phyloP scores from a whole-genome alignment of 2,329 filamentous ascomycete genomes.

The Stromatinia cepivora region DNA sequence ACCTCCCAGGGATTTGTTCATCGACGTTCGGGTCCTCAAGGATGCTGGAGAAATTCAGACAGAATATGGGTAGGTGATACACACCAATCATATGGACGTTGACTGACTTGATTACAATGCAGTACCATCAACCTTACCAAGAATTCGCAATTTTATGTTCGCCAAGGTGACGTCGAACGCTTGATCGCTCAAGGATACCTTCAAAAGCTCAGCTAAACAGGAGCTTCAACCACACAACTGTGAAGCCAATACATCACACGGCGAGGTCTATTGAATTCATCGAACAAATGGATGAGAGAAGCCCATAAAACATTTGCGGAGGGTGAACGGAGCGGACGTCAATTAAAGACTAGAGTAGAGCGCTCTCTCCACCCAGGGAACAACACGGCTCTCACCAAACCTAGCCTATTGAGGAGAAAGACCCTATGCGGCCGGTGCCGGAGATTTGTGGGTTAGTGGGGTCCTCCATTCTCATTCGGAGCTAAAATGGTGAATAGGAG shows the following conservation, averaged over 20 bases:
- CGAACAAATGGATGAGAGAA: not conserved
- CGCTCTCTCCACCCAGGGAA: not conserved
- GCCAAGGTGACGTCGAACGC: constrained; percentile 92
- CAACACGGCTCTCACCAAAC: constrained; percentile 15
- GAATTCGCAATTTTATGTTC: constrained; percentile 97
- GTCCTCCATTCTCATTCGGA: not conserved
- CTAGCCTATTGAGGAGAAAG: constrained; percentile 3
- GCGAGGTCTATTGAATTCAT: not conserved
- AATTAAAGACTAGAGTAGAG: not conserved
- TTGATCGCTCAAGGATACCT: constrained; percentile 93
- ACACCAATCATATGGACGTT: constrained; percentile 22
- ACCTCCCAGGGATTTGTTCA: constrained; percentile 92
- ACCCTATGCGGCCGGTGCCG: constrained; percentile 23
- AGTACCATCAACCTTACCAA: constrained; percentile 95
- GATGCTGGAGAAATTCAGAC: constrained; percentile 99
- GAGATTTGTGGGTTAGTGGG: constrained; percentile 17
- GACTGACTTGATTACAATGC: constrained; percentile 29
- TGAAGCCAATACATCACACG: not conserved
- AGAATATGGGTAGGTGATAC: constrained; percentile 80
- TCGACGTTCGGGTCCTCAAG: constrained; percentile 92
- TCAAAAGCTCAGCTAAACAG: constrained; percentile 75
- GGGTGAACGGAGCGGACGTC: not conserved
- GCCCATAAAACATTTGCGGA: not conserved
- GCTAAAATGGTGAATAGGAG: not conserved
- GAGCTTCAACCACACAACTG: not conserved